Percentiles rank a stretch among this genome's conserved stretches.
Conservation (phyloP, 768 basidiomycete genomes). For the Calocera viscosa region DNA sequence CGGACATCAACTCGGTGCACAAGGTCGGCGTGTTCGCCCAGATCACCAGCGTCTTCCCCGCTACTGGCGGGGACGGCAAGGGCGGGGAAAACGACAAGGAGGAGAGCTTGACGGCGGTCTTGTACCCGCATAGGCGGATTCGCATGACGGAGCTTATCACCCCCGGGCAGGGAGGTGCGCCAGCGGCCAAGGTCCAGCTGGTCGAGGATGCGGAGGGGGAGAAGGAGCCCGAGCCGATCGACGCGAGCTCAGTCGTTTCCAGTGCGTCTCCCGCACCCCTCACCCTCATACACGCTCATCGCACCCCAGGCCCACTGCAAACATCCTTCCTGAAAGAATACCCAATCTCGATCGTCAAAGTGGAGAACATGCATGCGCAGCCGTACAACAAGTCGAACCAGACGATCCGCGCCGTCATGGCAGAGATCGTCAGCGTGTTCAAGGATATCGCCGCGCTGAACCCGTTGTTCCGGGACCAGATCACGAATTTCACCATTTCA, state of each 20-base stretch:
- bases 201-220: slow-evolving; percentile 25
- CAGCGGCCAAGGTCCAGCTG: slow-evolving; percentile 26
- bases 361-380: slow-evolving; percentile 67
- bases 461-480: slow-evolving; percentile 95
- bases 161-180: slow-evolving; percentile 30
- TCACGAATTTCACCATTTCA: slow-evolving; percentile 89
- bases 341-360: slow-evolving; percentile 75
- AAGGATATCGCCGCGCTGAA: slow-evolving; percentile 97
- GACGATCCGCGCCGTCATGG: slow-evolving; percentile 89
- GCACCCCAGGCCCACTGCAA: slow-evolving; percentile 49
- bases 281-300: not conserved
- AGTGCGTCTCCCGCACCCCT: not conserved
- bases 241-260: not conserved
- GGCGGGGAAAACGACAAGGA: slow-evolving; percentile 50
- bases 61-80: slow-evolving; percentile 24
- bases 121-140: slow-evolving; percentile 87
- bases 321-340: slow-evolving; percentile 75
- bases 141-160: slow-evolving; percentile 78
- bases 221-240: slow-evolving; percentile 21
- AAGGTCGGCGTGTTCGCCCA: slow-evolving; percentile 93
- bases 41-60: slow-evolving; percentile 84
- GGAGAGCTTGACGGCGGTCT: slow-evolving; percentile 84
- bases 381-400: slow-evolving; percentile 89
- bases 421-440: slow-evolving; percentile 92
- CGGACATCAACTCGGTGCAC: slow-evolving; percentile 76